Percentiles rank a stretch among this genome's conserved stretches.
These are phyloP conservation scores for Ogataea degrootiae DNA, from an alignment of 805 yeast species.

Conservation along the genomic window DNA sequence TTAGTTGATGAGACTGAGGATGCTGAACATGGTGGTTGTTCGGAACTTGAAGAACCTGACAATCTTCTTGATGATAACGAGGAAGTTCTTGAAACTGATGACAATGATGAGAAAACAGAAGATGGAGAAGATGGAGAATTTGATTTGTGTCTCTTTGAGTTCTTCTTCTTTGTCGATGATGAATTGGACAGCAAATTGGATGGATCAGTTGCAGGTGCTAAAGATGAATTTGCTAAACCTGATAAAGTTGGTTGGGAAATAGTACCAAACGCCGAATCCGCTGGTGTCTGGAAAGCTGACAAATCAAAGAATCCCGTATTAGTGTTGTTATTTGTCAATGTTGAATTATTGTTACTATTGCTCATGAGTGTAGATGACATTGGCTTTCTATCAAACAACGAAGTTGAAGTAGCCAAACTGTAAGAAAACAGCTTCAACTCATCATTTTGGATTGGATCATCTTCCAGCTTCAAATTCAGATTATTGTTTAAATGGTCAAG, in stretches of 20 bases:
- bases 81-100: slow-evolving; percentile 23
- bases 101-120: slow-evolving; percentile 24
- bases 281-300: slow-evolving; percentile 26
- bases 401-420: slow-evolving; percentile 11
- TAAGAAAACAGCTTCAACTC: slow-evolving; percentile 23
- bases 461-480: slow-evolving; percentile 5
- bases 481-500: slow-evolving; percentile 16
- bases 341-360: not conserved
- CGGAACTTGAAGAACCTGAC: slow-evolving; percentile 20
- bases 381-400: slow-evolving; percentile 21
- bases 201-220: slow-evolving; percentile 11
- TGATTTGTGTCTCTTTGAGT: slow-evolving; percentile 18
- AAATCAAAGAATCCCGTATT: slow-evolving; percentile 18
- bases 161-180: slow-evolving; percentile 8
- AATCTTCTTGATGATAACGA: slow-evolving; percentile 26
- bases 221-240: not conserved
- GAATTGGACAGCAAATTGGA: not conserved
- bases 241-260: not conserved
- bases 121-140: slow-evolving; percentile 25
- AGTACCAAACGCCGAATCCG: slow-evolving; percentile 9
- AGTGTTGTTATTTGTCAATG: not conserved
- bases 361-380: not conserved
- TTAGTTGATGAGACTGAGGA: slow-evolving; percentile 4
- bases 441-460: slow-evolving; percentile 15
- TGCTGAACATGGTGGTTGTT: slow-evolving; percentile 4